Percentiles rank a stretch among this genome's conserved stretches.
phyloP scores from a whole-genome alignment of 2,329 filamentous ascomycete genomes.

The Leptographium flavum region DNA sequence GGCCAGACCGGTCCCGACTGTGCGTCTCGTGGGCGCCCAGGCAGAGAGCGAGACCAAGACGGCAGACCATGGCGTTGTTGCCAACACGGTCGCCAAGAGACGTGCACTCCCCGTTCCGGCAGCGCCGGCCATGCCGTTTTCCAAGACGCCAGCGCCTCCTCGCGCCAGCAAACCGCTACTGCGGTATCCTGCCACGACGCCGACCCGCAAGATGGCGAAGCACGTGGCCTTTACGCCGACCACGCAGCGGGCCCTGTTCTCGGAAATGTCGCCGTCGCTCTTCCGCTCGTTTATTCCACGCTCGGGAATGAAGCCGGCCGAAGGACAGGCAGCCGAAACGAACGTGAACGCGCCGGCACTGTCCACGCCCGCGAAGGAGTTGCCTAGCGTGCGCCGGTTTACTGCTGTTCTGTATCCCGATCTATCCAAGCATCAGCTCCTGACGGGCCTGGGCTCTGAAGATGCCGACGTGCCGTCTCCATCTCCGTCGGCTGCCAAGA shows the following conservation, averaged over 20 bases:
- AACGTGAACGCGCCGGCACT: neutral
- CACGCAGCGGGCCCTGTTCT: slow-evolving; percentile 35
- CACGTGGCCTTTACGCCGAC: slow-evolving; percentile 69
- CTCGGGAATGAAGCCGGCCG: slow-evolving; percentile 13
- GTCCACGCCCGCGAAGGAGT: neutral
- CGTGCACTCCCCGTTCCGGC: slow-evolving; percentile 34
- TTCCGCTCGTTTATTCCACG: slow-evolving; percentile 34
- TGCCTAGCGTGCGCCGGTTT: slow-evolving; percentile 7
- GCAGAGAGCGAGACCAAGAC: neutral
- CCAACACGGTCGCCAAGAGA: slow-evolving; percentile 17
- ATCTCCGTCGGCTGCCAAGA: neutral
- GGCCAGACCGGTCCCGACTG: slow-evolving; percentile 11
- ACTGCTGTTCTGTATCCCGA: slow-evolving; percentile 36
- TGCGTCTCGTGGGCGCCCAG: neutral
- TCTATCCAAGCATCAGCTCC: slow-evolving; percentile 22
- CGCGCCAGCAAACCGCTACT: slow-evolving; percentile 38
- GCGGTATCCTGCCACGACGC: slow-evolving; percentile 44
- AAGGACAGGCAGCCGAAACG: neutral
- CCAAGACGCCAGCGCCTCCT: slow-evolving; percentile 31
- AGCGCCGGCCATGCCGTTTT: slow-evolving; percentile 13
- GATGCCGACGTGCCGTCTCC: neutral
- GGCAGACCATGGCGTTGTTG: neutral
- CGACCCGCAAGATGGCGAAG: slow-evolving; percentile 53
- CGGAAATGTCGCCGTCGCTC: slow-evolving; percentile 41
- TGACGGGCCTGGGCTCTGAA: neutral